phyloP scores from a whole-genome alignment of 257 asterid species.

The Solanum commersonii region DNA sequence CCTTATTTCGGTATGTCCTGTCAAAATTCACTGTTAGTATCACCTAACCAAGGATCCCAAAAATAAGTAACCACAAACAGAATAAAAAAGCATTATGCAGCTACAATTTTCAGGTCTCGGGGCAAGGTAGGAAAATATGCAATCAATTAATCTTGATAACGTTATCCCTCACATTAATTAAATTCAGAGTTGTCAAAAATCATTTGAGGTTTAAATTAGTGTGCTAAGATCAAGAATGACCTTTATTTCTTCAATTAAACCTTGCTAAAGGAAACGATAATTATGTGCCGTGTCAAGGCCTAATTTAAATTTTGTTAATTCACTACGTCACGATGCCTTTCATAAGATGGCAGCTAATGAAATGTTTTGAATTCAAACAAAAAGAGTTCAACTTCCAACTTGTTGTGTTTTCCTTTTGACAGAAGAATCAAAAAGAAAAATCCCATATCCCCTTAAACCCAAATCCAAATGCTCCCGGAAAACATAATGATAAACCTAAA shows the following conservation, averaged over 20 bases:
- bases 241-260: background rate
- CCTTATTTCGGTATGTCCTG: constrained; percentile 90
- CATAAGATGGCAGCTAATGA: background rate
- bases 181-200: background rate
- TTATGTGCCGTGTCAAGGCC: background rate
- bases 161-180: background rate
- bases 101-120: background rate
- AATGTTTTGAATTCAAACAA: background rate
- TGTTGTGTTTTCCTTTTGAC: background rate
- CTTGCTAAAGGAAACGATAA: background rate
- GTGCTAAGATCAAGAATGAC: background rate
- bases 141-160: background rate
- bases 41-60: background rate
- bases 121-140: background rate
- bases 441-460: background rate
- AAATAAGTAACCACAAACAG: background rate
- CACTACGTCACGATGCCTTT: background rate
- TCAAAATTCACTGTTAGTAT: constrained; percentile 3
- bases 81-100: background rate
- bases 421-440: background rate
- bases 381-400: background rate
- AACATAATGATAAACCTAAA: background rate
- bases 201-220: background rate
- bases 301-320: background rate
- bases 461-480: background rate